Conservation (phyloP, 352 stramenopile genomes). For the Globisporangium cystogenes region DNA sequence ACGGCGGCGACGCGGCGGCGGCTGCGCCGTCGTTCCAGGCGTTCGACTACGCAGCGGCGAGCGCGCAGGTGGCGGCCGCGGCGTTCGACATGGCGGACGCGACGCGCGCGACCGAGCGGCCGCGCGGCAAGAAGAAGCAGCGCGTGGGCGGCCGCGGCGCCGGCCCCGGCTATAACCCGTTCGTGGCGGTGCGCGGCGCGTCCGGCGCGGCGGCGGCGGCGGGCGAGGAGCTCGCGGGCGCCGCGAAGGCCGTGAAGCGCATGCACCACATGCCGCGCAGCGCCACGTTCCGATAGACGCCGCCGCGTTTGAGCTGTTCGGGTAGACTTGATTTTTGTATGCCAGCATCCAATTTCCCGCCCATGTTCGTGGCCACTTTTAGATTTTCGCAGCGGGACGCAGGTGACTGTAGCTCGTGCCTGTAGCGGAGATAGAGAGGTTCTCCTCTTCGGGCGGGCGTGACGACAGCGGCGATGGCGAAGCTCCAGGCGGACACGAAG, state of each 20-base stretch:
- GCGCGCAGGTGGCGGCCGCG: slow-evolving; percentile 29
- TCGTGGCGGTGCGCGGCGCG: slow-evolving; percentile 48
- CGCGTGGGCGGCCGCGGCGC: slow-evolving; percentile 19
- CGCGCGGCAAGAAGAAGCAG: slow-evolving; percentile 17
- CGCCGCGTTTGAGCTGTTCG: too few species aligned
- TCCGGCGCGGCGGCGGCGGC: slow-evolving; percentile 12
- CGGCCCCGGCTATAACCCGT: slow-evolving; percentile 67
- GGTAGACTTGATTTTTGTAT: too few species aligned
- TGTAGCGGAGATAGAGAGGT: too few species aligned
- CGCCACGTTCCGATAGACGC: slow-evolving; percentile 71
- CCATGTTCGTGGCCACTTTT: too few species aligned
- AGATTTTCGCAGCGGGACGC: too few species aligned
- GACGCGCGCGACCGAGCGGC: slow-evolving; percentile 19
- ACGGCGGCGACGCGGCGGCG: background rate
- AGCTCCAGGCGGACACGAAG: background rate
- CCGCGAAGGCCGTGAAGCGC: slow-evolving; percentile 61
- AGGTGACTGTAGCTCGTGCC: too few species aligned
- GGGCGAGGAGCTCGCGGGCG: slow-evolving; percentile 19
- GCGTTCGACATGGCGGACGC: slow-evolving; percentile 41
- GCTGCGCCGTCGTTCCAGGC: slow-evolving; percentile 17
- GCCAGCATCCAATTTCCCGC: too few species aligned
- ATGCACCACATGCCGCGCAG: slow-evolving; percentile 82
- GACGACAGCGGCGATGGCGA: background rate
- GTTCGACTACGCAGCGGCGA: slow-evolving; percentile 59
- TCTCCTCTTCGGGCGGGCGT: too few species aligned